Percentiles rank a stretch among this genome's conserved stretches.
These are phyloP conservation scores for Penicillium longicatenatum DNA, from an alignment of 495 filamentous ascomycete genomes.

Conservation along the genomic window DNA sequence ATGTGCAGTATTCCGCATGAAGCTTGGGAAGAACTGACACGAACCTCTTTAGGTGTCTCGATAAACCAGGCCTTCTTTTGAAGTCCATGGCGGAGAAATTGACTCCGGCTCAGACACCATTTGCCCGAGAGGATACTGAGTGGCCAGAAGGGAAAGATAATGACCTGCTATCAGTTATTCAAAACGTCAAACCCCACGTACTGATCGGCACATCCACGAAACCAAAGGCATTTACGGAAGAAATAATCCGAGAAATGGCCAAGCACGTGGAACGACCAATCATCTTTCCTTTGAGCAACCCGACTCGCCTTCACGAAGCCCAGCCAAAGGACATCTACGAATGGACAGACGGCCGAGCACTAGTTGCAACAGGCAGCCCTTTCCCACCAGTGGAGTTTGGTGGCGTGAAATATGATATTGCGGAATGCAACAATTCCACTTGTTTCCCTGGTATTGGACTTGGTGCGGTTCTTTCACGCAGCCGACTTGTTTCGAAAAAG, in stretches of 20 bases:
- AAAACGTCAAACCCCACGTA: slow-evolving; percentile 75
- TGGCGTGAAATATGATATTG: slow-evolving; percentile 65
- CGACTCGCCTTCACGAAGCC: slow-evolving; percentile 83
- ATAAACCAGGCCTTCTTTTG: slow-evolving; percentile 78
- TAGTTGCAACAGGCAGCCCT: slow-evolving; percentile 85
- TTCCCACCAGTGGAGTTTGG: slow-evolving; percentile 75
- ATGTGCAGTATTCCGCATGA: slow-evolving; percentile 17
- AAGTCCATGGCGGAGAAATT: slow-evolving; percentile 61
- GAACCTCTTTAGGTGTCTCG: slow-evolving; percentile 63
- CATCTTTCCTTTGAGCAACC: slow-evolving; percentile 84
- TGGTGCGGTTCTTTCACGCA: slow-evolving; percentile 69
- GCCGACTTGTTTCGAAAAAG: slow-evolving; percentile 64
- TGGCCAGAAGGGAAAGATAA: slow-evolving; percentile 59
- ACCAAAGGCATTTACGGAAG: slow-evolving; percentile 76
- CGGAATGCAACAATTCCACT: slow-evolving; percentile 91
- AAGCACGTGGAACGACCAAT: slow-evolving; percentile 74
- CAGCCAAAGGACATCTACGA: slow-evolving; percentile 71
- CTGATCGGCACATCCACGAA: slow-evolving; percentile 84
- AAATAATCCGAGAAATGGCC: slow-evolving; percentile 78
- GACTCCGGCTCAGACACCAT: slow-evolving; percentile 65
- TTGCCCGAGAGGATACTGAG: slow-evolving; percentile 63
- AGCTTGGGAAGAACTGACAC: background rate
- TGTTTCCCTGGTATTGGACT: slow-evolving; percentile 86
- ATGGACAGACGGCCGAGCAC: slow-evolving; percentile 77
- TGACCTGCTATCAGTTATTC: slow-evolving; percentile 67